Base-by-base conservation (phyloP, 2,329 filamentous ascomycete species). In the Pseudogymnoascus sp. region DNA sequence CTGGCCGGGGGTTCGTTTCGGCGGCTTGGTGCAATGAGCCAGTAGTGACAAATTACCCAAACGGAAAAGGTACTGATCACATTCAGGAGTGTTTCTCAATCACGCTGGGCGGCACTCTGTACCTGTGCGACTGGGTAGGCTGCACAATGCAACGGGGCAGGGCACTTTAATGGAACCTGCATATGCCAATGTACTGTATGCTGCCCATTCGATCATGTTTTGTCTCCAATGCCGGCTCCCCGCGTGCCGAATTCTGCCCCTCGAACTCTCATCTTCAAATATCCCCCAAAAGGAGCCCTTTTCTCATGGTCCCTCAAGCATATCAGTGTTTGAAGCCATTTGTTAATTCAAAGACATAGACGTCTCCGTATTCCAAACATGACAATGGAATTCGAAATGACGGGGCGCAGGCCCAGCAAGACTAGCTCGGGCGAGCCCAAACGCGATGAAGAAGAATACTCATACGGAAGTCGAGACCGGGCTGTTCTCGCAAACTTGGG, bases 401-500 rank as follows among this genome's bases (percentile, higher is more conserved):
- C 47, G 5, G 47, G 47, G 47, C 47, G 47, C 47, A 29, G 29
- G 29, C 29, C 29, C 15, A 54, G 47, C 29, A 54, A 17, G 29
- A 54, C 11, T 33, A 15, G 29, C 4, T 33, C 47, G 1, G 29
- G n/a, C 9, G 47, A 54, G 47, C n/a, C 5, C 47, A 54, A 7
- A 17, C 15, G 13, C 5, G 15, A 33, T 54, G 60, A 63, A 11
- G 35, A 60, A 36, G 41, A 74, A 73, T 67, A 59, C 65, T 63
- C 60, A 10, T 64, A 61, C 40, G 64, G 60, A 10, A 65, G 61
- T 57, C 64, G 64, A 61, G 67, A 69, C 59, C 66, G 66, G 4
- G 60, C 58, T 15, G 66, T 68, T 39, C 67, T 69, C 63, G 68
- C 68, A 40, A 67, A 64, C 54, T 68, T 63, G 63, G 68, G 68